phyloP scores from a whole-genome alignment of 2,329 filamentous ascomycete genomes.

The Anisogramma anomala region DNA sequence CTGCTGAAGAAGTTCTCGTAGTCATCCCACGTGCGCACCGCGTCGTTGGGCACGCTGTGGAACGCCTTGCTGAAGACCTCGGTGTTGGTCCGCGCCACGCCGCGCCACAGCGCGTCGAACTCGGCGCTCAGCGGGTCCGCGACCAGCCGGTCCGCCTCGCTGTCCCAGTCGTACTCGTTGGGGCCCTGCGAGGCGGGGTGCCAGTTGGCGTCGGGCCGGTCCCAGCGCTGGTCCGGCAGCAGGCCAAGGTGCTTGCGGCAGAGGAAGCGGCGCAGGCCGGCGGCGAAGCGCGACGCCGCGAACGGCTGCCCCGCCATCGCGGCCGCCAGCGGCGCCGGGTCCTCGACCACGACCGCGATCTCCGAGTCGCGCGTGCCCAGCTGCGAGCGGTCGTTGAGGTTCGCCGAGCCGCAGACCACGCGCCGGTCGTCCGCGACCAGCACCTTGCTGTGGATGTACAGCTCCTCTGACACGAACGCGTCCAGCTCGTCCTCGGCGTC shows the following conservation, averaged over 20 bases:
- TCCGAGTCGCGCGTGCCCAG: constrained; percentile 88
- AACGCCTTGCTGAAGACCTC: constrained; percentile 72
- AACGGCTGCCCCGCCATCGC: constrained; percentile 63
- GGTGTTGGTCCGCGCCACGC: constrained; percentile 65
- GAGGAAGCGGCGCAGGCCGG: constrained; percentile 70
- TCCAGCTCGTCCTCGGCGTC: constrained; percentile 63
- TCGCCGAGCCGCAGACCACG: constrained; percentile 76
- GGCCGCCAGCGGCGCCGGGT: constrained; percentile 57
- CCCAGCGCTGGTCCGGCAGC: constrained; percentile 60
- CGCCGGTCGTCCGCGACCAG: constrained; percentile 79
- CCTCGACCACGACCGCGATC: constrained; percentile 79
- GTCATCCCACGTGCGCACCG: constrained; percentile 57
- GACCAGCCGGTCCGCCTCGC: constrained; percentile 55
- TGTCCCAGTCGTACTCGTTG: constrained; percentile 65
- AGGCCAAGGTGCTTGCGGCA: constrained; percentile 89
- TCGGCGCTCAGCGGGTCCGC: constrained; percentile 58
- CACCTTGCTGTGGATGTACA: constrained; percentile 90
- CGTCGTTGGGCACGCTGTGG: constrained; percentile 63
- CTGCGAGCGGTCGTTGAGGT: constrained; percentile 85
- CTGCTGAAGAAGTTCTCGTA: constrained; percentile 61
- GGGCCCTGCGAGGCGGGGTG: constrained; percentile 57
- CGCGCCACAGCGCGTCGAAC: constrained; percentile 62
- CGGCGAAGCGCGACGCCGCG: constrained; percentile 62
- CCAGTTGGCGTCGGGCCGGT: constrained; percentile 60
- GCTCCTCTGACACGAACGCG: constrained; percentile 88